phyloP scores from a whole-genome alignment of 768 basidiomycete species.

The Lactarius sanguifluus region DNA sequence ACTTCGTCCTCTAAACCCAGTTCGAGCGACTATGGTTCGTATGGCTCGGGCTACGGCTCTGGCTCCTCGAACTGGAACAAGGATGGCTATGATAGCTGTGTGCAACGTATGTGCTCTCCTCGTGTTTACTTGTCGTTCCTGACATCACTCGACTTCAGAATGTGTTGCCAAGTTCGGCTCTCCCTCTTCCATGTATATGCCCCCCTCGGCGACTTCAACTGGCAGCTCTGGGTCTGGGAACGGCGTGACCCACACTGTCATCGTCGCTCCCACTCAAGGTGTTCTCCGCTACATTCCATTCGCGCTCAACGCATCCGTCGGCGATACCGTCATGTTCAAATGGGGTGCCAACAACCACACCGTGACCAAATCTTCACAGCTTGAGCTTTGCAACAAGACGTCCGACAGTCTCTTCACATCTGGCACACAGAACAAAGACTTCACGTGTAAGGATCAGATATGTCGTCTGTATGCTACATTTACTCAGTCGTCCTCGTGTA shows the following conservation, averaged over 20 bases:
- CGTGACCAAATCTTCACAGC: slow-evolving; percentile 72
- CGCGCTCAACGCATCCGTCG: slow-evolving; percentile 70
- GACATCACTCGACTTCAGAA: slow-evolving; percentile 41
- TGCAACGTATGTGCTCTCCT: slow-evolving; percentile 53
- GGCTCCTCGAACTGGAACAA: slow-evolving; percentile 58
- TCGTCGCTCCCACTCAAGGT: slow-evolving; percentile 76
- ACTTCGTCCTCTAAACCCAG: slow-evolving; percentile 39
- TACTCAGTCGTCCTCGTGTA: background rate
- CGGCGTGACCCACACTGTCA: slow-evolving; percentile 69
- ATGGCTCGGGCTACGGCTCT: slow-evolving; percentile 50
- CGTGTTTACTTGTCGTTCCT: slow-evolving; percentile 11
- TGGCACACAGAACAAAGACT: slow-evolving; percentile 60
- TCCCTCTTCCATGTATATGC: slow-evolving; percentile 35
- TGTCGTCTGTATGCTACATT: slow-evolving; percentile 29
- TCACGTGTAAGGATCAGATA: slow-evolving; percentile 47
- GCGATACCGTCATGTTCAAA: slow-evolving; percentile 73
- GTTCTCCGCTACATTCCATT: slow-evolving; percentile 76
- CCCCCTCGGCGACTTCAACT: slow-evolving; percentile 31
- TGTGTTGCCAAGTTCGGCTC: slow-evolving; percentile 62
- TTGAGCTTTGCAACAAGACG: slow-evolving; percentile 74
- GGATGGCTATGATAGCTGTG: slow-evolving; percentile 63
- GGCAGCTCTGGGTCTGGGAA: slow-evolving; percentile 40
- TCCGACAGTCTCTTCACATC: slow-evolving; percentile 57
- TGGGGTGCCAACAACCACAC: slow-evolving; percentile 83
- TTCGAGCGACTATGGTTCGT: background rate